Evolutionary conservation across 225 moss, liverwort and hornwort genomes (phyloP).

Genomic region (Bryum argenteum): DNA sequence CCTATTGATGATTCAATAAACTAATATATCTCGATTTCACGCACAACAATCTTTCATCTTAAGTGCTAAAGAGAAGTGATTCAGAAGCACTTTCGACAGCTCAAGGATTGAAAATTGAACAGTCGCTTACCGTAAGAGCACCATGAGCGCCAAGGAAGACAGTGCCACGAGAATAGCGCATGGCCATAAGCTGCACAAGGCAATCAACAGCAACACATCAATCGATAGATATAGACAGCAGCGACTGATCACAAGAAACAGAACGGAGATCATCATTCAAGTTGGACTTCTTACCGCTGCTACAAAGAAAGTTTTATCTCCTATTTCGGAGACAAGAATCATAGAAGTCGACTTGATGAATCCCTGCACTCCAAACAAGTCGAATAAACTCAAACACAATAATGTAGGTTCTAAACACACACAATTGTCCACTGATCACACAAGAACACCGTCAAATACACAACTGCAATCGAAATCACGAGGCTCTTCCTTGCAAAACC

Average conservation of each 20-base stretch:
- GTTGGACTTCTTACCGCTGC: slow-evolving; percentile 65
- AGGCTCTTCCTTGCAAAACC: slow-evolving; percentile 16
- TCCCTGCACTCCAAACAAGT: slow-evolving; percentile 53
- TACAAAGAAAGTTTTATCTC: slow-evolving; percentile 96
- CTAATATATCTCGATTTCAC: slow-evolving; percentile 19
- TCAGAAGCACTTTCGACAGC: neutral
- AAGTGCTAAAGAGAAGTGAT: neutral
- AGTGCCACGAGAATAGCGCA: slow-evolving; percentile 85
- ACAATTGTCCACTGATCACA: slow-evolving; percentile 3
- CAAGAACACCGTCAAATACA: slow-evolving; percentile 11
- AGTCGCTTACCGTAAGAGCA: slow-evolving; percentile 71
- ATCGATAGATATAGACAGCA: slow-evolving; percentile 17
- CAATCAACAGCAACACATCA: slow-evolving; percentile 18
- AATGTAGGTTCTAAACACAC: neutral
- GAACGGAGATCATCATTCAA: slow-evolving; percentile 1
- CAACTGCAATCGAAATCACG: neutral
- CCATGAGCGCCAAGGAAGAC: slow-evolving; percentile 75
- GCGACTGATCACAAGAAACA: neutral
- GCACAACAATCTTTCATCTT: neutral
- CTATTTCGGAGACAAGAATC: slow-evolving; percentile 90
- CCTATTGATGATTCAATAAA: neutral
- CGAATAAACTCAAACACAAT: slow-evolving; percentile 9
- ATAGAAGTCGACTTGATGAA: slow-evolving; percentile 76
- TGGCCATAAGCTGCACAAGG: slow-evolving; percentile 80
- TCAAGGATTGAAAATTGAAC: slow-evolving; percentile 1